phyloP scores from a whole-genome alignment of 2,329 filamentous ascomycete species.

The Metarhizium brunneum region DNA sequence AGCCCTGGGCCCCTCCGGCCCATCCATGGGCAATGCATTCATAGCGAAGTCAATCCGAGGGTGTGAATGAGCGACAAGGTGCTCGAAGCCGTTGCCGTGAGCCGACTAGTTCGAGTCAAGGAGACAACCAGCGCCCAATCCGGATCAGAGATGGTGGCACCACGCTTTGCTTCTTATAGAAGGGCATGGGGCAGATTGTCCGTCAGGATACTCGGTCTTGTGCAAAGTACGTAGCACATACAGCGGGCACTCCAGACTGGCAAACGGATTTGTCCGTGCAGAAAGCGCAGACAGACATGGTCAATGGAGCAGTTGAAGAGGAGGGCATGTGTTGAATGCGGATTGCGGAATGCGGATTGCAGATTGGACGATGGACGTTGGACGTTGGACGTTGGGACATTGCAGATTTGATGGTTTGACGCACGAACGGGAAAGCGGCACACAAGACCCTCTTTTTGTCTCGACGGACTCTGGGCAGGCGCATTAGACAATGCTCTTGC shows the following conservation, averaged over 20 bases:
- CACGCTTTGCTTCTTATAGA: not conserved
- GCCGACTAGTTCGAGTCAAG: slow-evolving; percentile 1
- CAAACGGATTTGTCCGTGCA: no score
- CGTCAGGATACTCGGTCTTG: not conserved
- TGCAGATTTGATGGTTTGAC: not conserved
- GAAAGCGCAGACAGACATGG: no score
- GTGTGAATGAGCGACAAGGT: not conserved
- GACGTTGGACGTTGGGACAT: not conserved
- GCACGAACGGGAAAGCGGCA: slow-evolving; percentile 5
- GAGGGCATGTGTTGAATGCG: no score
- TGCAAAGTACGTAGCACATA: no score
- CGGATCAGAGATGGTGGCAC: not conserved
- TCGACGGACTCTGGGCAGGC: not conserved
- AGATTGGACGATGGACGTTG: no score
- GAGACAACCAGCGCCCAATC: not conserved
- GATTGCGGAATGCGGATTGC: no score
- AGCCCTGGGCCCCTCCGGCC: not conserved
- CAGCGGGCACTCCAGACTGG: no score
- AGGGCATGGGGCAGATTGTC: not conserved
- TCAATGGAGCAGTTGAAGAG: no score
- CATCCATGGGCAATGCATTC: not conserved
- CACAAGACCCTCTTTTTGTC: not conserved
- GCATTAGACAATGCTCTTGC: no score
- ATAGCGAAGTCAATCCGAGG: not conserved
- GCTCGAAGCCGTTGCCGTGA: slow-evolving; percentile 1